Evolutionary conservation across 352 stramenopile species (phyloP).

Genomic region (Plasmopara muralis): DNA sequence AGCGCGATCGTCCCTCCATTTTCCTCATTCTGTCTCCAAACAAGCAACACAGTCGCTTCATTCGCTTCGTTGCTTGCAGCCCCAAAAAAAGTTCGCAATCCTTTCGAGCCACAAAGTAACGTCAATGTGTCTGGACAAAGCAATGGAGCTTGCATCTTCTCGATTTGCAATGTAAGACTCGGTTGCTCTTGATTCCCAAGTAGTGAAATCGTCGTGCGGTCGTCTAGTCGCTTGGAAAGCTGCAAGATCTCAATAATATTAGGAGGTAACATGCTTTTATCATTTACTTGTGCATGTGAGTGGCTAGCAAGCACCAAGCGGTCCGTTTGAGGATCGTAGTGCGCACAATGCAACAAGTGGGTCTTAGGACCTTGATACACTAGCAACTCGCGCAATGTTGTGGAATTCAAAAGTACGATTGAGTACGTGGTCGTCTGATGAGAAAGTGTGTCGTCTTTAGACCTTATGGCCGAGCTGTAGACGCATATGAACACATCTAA

Average conservation of each 20-base stretch:
- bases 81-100: constrained; percentile 35
- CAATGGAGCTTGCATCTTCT: constrained; percentile 31
- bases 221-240: constrained; percentile 34
- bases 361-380: constrained; percentile 35
- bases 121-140: constrained; percentile 33
- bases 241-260: constrained; percentile 50
- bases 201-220: constrained; percentile 1
- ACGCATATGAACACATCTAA: constrained; percentile 63
- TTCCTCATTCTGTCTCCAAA: constrained; percentile 18
- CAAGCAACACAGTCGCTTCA: constrained; percentile 9
- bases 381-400: constrained; percentile 47
- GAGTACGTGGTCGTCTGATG: constrained; percentile 23
- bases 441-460: constrained; percentile 1
- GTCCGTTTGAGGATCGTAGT: constrained; percentile 33
- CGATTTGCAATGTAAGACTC: constrained; percentile 43
- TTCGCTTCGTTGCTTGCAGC: constrained; percentile 7
- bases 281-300: constrained; percentile 2
- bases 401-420: constrained; percentile 59
- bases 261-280: constrained; percentile 15
- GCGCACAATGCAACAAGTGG: constrained; percentile 37
- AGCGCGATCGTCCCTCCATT: constrained; percentile 14
- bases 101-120: constrained; percentile 25
- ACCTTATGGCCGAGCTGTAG: constrained; percentile 24
- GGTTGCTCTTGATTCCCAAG: neutral
- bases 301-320: constrained; percentile 40